Evolutionary conservation across 139 green algal species (phyloP).

Genomic region (Trebouxia sp.): DNA sequence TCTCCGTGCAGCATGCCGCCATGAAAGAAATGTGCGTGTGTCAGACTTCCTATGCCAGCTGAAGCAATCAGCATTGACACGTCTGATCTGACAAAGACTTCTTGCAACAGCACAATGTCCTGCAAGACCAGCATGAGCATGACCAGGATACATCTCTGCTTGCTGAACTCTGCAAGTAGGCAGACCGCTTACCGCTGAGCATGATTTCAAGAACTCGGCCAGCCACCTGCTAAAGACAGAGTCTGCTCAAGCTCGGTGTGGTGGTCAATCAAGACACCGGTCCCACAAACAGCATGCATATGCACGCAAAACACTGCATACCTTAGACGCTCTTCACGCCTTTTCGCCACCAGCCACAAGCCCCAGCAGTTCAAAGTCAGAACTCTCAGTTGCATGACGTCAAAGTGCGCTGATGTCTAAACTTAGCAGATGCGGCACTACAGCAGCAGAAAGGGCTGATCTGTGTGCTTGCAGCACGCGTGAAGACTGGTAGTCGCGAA

Average conservation of each 20-base stretch:
- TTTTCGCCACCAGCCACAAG: conserved; percentile 53
- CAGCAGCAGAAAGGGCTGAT: too few species aligned
- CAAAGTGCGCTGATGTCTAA: neutral
- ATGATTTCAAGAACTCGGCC: neutral
- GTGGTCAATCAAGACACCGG: too few species aligned
- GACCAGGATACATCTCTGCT: too few species aligned
- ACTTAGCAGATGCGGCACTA: too few species aligned
- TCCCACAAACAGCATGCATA: too few species aligned
- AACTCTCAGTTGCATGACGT: conserved; percentile 23
- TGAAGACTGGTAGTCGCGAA: too few species aligned
- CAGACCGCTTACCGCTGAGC: neutral
- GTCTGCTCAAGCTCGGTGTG: too few species aligned
- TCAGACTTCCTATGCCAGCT: neutral
- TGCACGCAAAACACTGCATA: too few species aligned
- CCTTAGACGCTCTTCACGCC: conserved; percentile 45
- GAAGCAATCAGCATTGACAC: neutral
- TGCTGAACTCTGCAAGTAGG: too few species aligned
- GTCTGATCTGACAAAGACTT: conserved; percentile 28
- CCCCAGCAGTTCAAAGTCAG: conserved; percentile 62
- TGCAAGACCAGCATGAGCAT: neutral
- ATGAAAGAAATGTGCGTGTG: conserved; percentile 17
- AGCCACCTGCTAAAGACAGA: neutral
- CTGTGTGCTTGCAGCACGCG: too few species aligned
- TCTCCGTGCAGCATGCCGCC: conserved; percentile 25
- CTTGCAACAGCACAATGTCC: conserved; percentile 32